Conservation (phyloP, 2,329 filamentous ascomycete genomes). For the Ophiognomonia clavigignenti-juglandacearum region DNA sequence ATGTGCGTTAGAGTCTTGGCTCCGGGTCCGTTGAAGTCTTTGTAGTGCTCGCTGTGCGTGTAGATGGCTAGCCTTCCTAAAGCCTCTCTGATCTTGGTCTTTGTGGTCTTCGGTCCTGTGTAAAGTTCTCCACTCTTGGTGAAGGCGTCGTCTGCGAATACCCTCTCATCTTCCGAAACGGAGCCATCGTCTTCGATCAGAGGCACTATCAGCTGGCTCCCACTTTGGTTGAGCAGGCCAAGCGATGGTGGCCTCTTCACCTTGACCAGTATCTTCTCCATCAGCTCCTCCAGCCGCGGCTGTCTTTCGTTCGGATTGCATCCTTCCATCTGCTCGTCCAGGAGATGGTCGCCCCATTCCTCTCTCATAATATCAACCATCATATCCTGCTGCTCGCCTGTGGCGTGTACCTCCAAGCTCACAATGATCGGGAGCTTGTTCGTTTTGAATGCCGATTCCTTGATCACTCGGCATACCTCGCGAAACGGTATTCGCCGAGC, state of each 20-base stretch:
- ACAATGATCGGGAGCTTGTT: conserved; percentile 82
- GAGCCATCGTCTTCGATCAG: conserved; percentile 36
- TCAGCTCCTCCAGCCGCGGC: conserved; percentile 66
- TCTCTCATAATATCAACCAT: conserved; percentile 95
- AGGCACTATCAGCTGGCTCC: conserved; percentile 27
- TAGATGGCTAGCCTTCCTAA: conserved; percentile 78
- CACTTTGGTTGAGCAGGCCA: conserved; percentile 13
- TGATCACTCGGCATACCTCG: conserved; percentile 76
- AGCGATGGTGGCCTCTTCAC: conserved; percentile 56
- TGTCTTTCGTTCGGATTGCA: conserved; percentile 51
- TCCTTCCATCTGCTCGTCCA: conserved; percentile 53
- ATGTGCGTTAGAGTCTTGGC: conserved; percentile 62
- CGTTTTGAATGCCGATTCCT: conserved; percentile 69
- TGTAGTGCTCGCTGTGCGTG: conserved; percentile 79
- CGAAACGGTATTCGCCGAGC: conserved; percentile 84
- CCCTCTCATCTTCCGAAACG: conserved; percentile 39
- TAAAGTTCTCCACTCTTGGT: conserved; percentile 1
- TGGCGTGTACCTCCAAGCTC: conserved; percentile 86
- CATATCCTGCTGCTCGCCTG: conserved; percentile 74
- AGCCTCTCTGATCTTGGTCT: conserved; percentile 60
- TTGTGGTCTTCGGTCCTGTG: conserved; percentile 42
- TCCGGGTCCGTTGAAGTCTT: conserved; percentile 61
- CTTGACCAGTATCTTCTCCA: conserved; percentile 78
- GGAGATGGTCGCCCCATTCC: conserved; percentile 71
- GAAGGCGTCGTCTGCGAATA: conserved; percentile 10